These are phyloP conservation scores for Pythium oligandrum DNA, from an alignment of 352 stramenopile species.

Conservation along the genomic window DNA sequence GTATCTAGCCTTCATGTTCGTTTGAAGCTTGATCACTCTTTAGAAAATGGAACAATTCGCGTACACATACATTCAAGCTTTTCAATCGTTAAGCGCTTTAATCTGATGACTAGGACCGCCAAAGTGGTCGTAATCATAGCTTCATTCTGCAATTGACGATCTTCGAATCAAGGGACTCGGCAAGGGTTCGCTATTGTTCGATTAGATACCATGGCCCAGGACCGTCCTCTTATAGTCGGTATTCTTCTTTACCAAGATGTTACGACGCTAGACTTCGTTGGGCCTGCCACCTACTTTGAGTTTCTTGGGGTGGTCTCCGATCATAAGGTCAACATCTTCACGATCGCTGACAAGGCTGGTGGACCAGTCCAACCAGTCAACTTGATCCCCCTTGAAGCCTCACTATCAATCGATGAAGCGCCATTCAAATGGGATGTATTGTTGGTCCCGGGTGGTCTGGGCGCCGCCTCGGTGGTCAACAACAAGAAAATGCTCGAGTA, in stretches of 20 bases:
- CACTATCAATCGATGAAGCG: conserved; percentile 23
- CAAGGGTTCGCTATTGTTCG: too few species aligned
- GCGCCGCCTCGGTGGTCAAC: conserved; percentile 25
- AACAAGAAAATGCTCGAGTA: conserved; percentile 37
- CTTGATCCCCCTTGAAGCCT: conserved; percentile 34
- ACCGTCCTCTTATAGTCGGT: conserved; percentile 27
- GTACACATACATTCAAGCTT: too few species aligned
- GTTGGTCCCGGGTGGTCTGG: conserved; percentile 31
- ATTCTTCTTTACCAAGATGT: conserved; percentile 56
- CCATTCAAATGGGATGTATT: conserved; percentile 33
- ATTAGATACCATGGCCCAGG: too few species aligned
- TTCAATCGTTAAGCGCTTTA: too few species aligned
- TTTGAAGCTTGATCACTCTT: too few species aligned
- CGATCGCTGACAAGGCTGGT: conserved; percentile 34
- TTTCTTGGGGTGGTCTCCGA: conserved; percentile 31
- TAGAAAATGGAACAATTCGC: too few species aligned
- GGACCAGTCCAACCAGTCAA: conserved; percentile 26
- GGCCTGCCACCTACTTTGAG: conserved; percentile 54
- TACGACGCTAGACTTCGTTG: conserved; percentile 59
- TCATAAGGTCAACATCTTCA: conserved; percentile 40
- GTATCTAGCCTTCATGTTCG: too few species aligned
- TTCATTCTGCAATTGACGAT: too few species aligned
- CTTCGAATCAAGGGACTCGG: too few species aligned
- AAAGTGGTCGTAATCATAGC: too few species aligned
- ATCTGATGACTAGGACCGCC: too few species aligned